A percentile compares a stretch with the other conserved stretches of the same genome.
Evolutionary conservation across 768 basidiomycete genomes (phyloP).

Genomic region (Pulveroboletus sp.): DNA sequence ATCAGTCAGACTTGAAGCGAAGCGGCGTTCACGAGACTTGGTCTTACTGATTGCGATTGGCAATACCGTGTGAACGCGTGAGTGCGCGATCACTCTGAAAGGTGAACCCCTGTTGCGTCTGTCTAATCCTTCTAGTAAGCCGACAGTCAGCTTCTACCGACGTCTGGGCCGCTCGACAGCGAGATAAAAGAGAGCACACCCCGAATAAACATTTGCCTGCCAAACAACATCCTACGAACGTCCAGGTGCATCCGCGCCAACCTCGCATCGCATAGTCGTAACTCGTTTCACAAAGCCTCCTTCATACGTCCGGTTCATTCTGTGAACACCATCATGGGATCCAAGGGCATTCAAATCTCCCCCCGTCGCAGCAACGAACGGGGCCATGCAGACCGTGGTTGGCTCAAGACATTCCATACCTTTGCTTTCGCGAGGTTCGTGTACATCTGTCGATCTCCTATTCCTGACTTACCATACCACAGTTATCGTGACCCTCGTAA

Average conservation of each 20-base stretch:
- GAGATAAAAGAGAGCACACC: too few species aligned
- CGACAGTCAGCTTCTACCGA: neutral
- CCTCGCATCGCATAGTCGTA: neutral
- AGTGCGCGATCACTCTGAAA: conserved; percentile 17
- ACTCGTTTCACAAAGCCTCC: neutral
- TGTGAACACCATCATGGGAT: conserved; percentile 15
- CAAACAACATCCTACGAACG: neutral
- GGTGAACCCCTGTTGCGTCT: conserved; percentile 16
- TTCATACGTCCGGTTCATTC: neutral
- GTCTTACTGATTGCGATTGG: neutral
- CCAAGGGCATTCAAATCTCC: conserved; percentile 34
- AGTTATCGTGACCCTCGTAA: conserved; percentile 61
- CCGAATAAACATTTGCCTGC: neutral
- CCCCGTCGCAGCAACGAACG: conserved; percentile 59
- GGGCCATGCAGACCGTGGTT: conserved; percentile 75
- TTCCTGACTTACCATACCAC: conserved; percentile 6
- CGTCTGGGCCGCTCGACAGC: neutral
- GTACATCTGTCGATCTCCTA: neutral
- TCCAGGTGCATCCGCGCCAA: conserved; percentile 3
- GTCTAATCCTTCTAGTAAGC: conserved; percentile 13
- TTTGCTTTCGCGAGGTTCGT: conserved; percentile 71
- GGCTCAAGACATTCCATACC: conserved; percentile 86
- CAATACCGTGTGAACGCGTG: conserved; percentile 25
- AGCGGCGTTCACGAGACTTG: neutral
- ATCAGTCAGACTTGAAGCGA: neutral